Percentiles rank a stretch among this genome's conserved stretches.
Conservation (phyloP, 2,329 filamentous ascomycete species). For the Neodidymelliopsis sp. region DNA sequence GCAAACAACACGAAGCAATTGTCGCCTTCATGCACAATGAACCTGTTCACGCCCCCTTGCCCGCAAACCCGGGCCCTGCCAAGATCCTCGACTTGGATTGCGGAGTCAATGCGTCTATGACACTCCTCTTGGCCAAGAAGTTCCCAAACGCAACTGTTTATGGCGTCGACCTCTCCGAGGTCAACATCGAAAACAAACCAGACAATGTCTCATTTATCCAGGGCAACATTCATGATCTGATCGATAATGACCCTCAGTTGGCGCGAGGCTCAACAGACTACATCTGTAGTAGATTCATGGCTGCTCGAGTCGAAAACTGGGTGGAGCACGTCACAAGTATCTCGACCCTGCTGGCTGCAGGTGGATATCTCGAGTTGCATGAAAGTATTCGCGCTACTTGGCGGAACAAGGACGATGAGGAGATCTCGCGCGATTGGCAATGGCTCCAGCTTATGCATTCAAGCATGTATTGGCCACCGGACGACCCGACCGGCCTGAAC, state of each 20-base stretch:
- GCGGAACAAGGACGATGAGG: neutral
- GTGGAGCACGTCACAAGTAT: neutral
- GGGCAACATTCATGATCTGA: neutral
- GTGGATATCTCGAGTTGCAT: neutral
- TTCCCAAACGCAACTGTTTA: constrained; percentile 1
- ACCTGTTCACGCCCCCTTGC: neutral
- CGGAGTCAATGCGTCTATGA: constrained; percentile 2
- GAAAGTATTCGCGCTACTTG: constrained; percentile 1
- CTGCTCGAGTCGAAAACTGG: neutral
- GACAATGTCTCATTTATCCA: neutral
- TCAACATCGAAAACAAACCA: neutral
- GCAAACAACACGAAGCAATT: constrained; percentile 2
- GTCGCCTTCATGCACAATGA: neutral
- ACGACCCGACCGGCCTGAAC: neutral
- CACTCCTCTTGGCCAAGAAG: neutral
- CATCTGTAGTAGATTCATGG: neutral
- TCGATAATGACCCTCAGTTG: neutral
- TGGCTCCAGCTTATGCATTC: constrained; percentile 1
- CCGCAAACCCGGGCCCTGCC: neutral
- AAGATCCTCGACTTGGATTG: neutral
- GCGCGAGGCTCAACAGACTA: neutral
- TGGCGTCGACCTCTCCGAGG: neutral
- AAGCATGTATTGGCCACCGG: neutral
- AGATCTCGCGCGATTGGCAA: neutral
- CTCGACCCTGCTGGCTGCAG: neutral